Base-by-base conservation (phyloP, 140 eudicot genomes). In the Stevia rebaudiana region DNA sequence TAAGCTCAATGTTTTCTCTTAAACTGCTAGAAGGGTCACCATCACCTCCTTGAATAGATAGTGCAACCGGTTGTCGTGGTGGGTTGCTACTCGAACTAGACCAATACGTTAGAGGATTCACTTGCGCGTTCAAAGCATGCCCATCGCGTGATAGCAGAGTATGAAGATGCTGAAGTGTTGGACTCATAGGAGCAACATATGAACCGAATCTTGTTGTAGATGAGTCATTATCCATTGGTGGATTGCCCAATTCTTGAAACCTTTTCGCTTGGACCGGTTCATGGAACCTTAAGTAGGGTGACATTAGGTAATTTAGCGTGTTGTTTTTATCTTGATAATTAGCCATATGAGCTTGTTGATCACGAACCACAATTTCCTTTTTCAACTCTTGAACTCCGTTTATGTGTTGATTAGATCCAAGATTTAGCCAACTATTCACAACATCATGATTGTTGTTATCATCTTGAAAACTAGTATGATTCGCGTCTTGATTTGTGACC, bases 41-140 rank as follows among this genome's bases (percentile, higher is more conserved):
- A 50, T 30, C 11, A 16, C 39, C 24, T 53, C 53, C 73, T 67
- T 67, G 63, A 24, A 16, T 13, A 39, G 42, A 28, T 52, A 16
- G 69, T 25, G 42, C 40, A 1, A 10, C 55, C 41, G 33, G 40
- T n/a, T 15, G 63, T 19, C 8, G 62, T 31, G 28, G 17, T 40
- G 63, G 62, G 15, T 19, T 50, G 71, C 25, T 11, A 49, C 2
- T 35, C 49, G 22, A 11, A 37, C 50, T 61, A 12, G 36, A 4
- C 33, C 31, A 3, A 31, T 6, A 25, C 64, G 11, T 40, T 41
- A 7, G 28, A 3, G 28, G 42, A 39, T 41, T 36, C 51, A 23
- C 52, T 18, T 65, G 61, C 63, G 12, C 25, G 11, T 52, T 41
- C 2, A 58, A 58, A n/a, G 31, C 39, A 19, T 60, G 24, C 67